Percentiles rank a stretch among this genome's conserved stretches.
These are phyloP conservation scores for Synchytrium microbalum DNA, from an alignment of 371 early-diverging fungal species.

Conservation along the genomic window DNA sequence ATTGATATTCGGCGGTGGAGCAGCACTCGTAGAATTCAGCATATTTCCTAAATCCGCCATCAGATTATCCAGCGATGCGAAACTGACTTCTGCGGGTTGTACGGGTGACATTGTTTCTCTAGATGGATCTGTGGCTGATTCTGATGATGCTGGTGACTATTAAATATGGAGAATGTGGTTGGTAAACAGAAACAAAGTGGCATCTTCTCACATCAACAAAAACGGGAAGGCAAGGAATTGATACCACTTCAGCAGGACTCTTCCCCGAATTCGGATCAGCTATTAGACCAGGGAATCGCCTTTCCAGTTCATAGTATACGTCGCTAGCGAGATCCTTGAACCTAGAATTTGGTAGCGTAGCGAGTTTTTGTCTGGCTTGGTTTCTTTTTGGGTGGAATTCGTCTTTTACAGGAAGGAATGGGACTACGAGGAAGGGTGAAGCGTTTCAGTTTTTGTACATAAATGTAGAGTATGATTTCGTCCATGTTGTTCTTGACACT, in stretches of 20 bases:
- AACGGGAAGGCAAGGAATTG: too few relatives aligned
- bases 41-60: conserved; percentile 78
- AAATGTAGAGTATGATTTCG: too few relatives aligned
- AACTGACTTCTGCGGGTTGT: conserved; percentile 28
- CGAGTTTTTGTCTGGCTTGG: conserved; percentile 93
- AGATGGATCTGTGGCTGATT: conserved; percentile 4
- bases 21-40: conserved; percentile 22
- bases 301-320: conserved; percentile 72
- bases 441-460: too few relatives aligned
- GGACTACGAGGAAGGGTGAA: conserved; percentile 46
- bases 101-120: not conserved
- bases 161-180: too few relatives aligned
- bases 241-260: too few relatives aligned
- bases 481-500: too few relatives aligned
- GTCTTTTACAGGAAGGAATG: conserved; percentile 73
- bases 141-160: conserved; percentile 1
- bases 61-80: conserved; percentile 62
- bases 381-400: conserved; percentile 92
- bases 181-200: too few relatives aligned
- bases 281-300: conserved; percentile 23
- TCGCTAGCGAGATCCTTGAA: conserved; percentile 90
- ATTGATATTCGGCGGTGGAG: not conserved
- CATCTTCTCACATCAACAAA: too few relatives aligned
- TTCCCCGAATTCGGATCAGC: too few relatives aligned
- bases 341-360: conserved; percentile 72